Base-by-base conservation (phyloP, 2,329 filamentous ascomycete species). In the Myriosclerotinia duriaeana region DNA sequence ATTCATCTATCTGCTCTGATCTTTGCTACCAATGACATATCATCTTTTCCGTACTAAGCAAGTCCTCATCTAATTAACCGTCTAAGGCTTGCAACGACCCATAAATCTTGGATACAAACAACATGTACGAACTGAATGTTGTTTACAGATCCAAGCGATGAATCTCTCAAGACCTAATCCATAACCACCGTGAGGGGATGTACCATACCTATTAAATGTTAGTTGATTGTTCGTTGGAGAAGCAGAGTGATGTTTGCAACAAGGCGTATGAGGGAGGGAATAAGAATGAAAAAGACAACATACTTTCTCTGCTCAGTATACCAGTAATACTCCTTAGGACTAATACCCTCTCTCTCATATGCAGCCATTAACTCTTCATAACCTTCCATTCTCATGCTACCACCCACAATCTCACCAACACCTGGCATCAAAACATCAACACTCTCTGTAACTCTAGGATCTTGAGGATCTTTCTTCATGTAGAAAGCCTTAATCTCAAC, bases 401-500 rank as follows among this genome's bases (percentile, higher is more conserved):
- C 95, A 69, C 95, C 94, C 2, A 98, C 93, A 76, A 98, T 97
- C 83, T 98, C 95, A 68, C 95, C 95, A 36, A 99, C 95, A 72
- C 92, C 92, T 14, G 95, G 95, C 93, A 99, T 85, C 71, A 89
- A 77, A 61, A 84, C 82, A 75, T 99, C 95, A 17, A 98, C 94
- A 69, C 88, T 92, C 83, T 99, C 94, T 0, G 95, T 99, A 38
- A 97, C 92, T 36, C 93, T 86, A 40, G 80, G 81, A 76, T 99
- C 95, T 40, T 85, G 80, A 53, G 84, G 82, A 74, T 94, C 95
- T 80, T 90, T 93, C 80, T 93, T 89, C 95, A 99, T 99, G 85
- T 99, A 99, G 79, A 99, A 99, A 1, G 95, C 91, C 84, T 99
- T 99, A 84, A 99, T 97, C 81, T 94, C 92, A 68, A 89, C 89